Conservation (phyloP, 2,329 filamentous ascomycete genomes). For the Pseudonectria foliicola region DNA sequence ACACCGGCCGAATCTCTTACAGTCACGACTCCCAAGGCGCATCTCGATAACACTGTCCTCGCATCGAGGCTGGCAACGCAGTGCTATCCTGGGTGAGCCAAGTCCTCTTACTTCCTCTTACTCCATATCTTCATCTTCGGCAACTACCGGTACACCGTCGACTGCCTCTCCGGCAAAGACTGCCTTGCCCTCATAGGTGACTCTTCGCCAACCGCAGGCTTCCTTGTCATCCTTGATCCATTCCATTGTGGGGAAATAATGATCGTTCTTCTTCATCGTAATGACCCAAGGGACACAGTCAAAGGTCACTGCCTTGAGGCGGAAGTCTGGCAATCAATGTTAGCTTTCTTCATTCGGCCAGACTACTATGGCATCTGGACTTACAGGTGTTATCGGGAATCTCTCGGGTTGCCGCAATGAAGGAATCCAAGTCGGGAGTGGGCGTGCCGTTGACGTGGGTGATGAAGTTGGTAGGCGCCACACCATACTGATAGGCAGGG, state of each 20-base stretch:
- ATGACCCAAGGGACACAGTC: slow-evolving; percentile 99
- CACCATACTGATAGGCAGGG: slow-evolving; percentile 80
- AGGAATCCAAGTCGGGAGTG: slow-evolving; percentile 74
- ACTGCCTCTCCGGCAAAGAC: slow-evolving; percentile 46
- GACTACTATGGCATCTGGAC: slow-evolving; percentile 20
- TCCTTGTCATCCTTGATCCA: slow-evolving; percentile 58
- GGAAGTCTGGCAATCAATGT: slow-evolving; percentile 61
- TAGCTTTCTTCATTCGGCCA: slow-evolving; percentile 5
- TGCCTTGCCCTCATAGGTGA: slow-evolving; percentile 53
- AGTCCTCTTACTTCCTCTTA: no score
- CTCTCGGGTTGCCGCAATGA: slow-evolving; percentile 72
- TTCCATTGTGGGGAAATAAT: slow-evolving; percentile 74
- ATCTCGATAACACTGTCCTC: no score
- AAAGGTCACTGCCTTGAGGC: slow-evolving; percentile 94
- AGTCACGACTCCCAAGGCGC: no score
- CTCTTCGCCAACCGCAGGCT: slow-evolving; percentile 54
- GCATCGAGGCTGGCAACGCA: no score
- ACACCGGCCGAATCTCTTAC: slow-evolving; percentile 1
- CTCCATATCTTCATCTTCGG: slow-evolving; percentile 39
- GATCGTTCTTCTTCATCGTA: slow-evolving; percentile 99
- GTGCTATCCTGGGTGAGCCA: not conserved
- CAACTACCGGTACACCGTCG: slow-evolving; percentile 38
- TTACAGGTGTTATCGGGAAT: slow-evolving; percentile 91
- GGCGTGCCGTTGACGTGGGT: slow-evolving; percentile 87
- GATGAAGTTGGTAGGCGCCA: slow-evolving; percentile 95